Evolutionary conservation across 2,329 filamentous ascomycete genomes (phyloP).

Genomic region (Beauveria brongniartii): DNA sequence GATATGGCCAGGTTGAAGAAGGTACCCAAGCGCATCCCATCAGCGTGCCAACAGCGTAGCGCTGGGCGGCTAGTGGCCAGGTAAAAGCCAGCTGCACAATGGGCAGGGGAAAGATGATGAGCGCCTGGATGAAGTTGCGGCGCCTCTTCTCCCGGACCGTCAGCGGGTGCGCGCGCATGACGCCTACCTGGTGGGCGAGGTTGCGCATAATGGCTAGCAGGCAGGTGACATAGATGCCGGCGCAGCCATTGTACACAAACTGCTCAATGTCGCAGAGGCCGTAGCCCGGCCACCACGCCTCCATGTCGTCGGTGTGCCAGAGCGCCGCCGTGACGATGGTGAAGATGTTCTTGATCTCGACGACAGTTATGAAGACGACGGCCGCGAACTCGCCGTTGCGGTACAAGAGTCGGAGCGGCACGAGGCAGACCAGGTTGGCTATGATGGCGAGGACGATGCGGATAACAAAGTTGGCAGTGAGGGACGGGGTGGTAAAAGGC

Average conservation of each 20-base stretch:
- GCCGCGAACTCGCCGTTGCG: conserved; percentile 48
- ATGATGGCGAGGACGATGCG: conserved; percentile 40
- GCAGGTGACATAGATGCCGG: conserved; percentile 40
- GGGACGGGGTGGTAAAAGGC: conserved; percentile 21
- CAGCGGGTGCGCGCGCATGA: conserved; percentile 33
- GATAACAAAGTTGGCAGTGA: conserved; percentile 38
- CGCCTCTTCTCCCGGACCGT: conserved; percentile 32
- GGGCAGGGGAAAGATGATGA: conserved; percentile 48
- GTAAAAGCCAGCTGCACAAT: conserved; percentile 40
- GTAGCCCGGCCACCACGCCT: conserved; percentile 41
- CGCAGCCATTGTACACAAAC: conserved; percentile 37
- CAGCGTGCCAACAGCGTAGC: conserved; percentile 42
- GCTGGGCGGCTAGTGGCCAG: conserved; percentile 37
- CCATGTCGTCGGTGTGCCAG: conserved; percentile 45
- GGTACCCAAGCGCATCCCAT: conserved; percentile 40
- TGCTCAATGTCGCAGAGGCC: conserved; percentile 47
- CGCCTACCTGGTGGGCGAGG: conserved; percentile 41
- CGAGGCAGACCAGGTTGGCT: conserved; percentile 37
- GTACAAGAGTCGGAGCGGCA: conserved; percentile 43
- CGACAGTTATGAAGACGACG: conserved; percentile 37
- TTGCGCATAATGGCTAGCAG: conserved; percentile 48
- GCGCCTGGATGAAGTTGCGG: conserved; percentile 37
- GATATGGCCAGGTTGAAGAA: conserved; percentile 37
- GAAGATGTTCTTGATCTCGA: conserved; percentile 39
- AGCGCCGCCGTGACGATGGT: conserved; percentile 43